Base-by-base conservation (phyloP, 2,329 filamentous ascomycete species). In the Furcasterigmium furcatum region DNA sequence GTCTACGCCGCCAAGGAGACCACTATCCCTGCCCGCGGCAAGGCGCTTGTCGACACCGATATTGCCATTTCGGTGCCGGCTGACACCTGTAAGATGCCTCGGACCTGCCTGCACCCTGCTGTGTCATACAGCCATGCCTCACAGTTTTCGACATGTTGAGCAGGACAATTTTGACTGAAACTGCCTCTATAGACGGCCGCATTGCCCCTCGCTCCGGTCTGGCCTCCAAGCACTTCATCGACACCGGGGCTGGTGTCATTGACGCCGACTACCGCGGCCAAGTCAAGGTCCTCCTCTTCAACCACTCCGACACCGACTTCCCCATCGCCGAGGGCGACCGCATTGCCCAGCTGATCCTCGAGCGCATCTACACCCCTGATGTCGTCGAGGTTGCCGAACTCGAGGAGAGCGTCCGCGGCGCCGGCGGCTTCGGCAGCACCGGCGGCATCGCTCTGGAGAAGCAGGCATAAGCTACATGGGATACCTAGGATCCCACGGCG, bases 231-330 rank as follows among this genome's bases (percentile, higher is more conserved):
- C 84, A 97, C 72, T 94, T 91, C 70, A 97, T 99, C 64, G 91
- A 96, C 66, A 94, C 88, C 0, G 91, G 95, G 51, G 94, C 94
- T 0, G 94, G 94, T 45, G 94, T 99, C 53, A 97, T 99, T 58
- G 94, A 99, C 67, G 91, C 92, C 27, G 94, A 99, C 69, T 99
- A 99, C 74, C 82, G 94, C 29, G 94, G 94, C 18, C 88, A 88
- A 55, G 86, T 99, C 59, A 96, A 95, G 75, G 87, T 99, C 21
- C 77, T 99, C 55, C 80, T 99, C 43, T 97, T 97, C 68, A 99
- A 99, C 72, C 85, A 95, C 66, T 79, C 79, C 43, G 91, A 96
- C 42, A 70, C 71, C 34, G 91, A 96, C 64, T 97, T 95, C 62
- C 75, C 71, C 53, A 75, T 99, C 54, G 85, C 86, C 60, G 84